Evolutionary conservation across 2,329 filamentous ascomycete genomes (phyloP), one percentile per base, ranked within the genome.

Genomic region (Talaromyces pinophilus): DNA sequence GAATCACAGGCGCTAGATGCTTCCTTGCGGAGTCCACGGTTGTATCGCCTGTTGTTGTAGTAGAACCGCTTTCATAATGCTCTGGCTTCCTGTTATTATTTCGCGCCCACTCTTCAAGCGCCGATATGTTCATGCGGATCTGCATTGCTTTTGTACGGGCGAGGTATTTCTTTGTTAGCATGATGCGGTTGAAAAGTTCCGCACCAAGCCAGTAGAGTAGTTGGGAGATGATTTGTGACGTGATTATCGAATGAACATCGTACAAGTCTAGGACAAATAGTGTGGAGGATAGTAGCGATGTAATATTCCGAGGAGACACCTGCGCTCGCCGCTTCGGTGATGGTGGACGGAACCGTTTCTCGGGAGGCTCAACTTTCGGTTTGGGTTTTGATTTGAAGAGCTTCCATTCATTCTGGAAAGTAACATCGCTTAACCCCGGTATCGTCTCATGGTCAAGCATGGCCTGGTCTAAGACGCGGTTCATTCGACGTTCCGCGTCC

Each of bases 401-500:
- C 73, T 97, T 97, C 95, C 95, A 99, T 77, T 99, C 95, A 75
- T 98, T 93, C 76, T 98, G 94, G 74, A 99, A 99, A 5, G 92
- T 90, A 67, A 99, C 92, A 74, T 97, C 94, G 75, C 98, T 94
- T 71, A 99, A 95, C 0, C 95, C 95, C 1, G 95, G 94, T 69
- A 99, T 99, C 0, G 93, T 97, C 80, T 99, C 95, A 77, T 98
- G 94, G 73, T 99, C 95, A 60, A 99, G 85, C 91, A 99, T 97
- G 22, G 93, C 93, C 33, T 88, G 85, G 76, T 98, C 94, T 52
- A 99, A 82, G 42, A 97, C 92, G 80, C 97, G 98, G 82, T 99
- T 95, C 82, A 99, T 91, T 69, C 95, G 89, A 71, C 95, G 86
- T 80, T 99, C 95, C 2, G 95, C 95, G 76, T 99, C 95, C 71